These are phyloP conservation scores for Apiotrichum porosum DNA, from an alignment of 1,284 basidiomycete genomes.

Conservation along the genomic window DNA sequence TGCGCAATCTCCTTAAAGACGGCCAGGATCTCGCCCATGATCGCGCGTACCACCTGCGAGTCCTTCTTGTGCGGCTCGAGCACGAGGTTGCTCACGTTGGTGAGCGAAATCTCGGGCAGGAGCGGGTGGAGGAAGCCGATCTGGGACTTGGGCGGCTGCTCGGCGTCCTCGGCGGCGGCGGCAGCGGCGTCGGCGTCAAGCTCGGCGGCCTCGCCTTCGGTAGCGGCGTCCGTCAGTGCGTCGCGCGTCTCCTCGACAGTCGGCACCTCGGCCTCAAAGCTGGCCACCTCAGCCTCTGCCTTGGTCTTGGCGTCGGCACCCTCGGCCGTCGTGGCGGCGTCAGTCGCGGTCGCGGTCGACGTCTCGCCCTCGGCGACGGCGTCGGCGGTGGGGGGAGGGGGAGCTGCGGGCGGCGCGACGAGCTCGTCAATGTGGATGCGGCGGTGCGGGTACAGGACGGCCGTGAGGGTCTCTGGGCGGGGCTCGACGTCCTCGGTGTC, in stretches of 20 bases:
- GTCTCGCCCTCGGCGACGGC: background rate
- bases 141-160: constrained; percentile 18
- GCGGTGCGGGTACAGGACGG: constrained; percentile 91
- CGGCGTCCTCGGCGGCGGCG: constrained; percentile 4
- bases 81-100: constrained; percentile 78
- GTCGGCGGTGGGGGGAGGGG: constrained; percentile 6
- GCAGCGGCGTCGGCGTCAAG: background rate
- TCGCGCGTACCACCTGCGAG: constrained; percentile 87
- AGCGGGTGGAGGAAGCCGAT: constrained; percentile 72
- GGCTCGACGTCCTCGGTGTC: constrained; percentile 51
- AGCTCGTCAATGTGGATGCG: constrained; percentile 87
- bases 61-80: constrained; percentile 86
- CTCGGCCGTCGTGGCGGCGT: background rate
- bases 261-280: constrained; percentile 52
- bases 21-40: constrained; percentile 93
- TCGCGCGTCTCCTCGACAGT: constrained; percentile 54
- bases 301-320: constrained; percentile 25
- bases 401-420: constrained; percentile 36
- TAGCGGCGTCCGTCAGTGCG: constrained; percentile 43
- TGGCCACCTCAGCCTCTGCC: constrained; percentile 54
- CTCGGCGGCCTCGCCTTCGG: constrained; percentile 2
- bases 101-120: constrained; percentile 79
- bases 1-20: constrained; percentile 99
- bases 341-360: background rate
- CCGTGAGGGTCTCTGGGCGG: constrained; percentile 75